Percentiles rank a stretch among this genome's conserved stretches.
These are phyloP conservation scores for Avena sativa DNA, from an alignment of 176 grass and related monocot genomes.

Conservation along the genomic window DNA sequence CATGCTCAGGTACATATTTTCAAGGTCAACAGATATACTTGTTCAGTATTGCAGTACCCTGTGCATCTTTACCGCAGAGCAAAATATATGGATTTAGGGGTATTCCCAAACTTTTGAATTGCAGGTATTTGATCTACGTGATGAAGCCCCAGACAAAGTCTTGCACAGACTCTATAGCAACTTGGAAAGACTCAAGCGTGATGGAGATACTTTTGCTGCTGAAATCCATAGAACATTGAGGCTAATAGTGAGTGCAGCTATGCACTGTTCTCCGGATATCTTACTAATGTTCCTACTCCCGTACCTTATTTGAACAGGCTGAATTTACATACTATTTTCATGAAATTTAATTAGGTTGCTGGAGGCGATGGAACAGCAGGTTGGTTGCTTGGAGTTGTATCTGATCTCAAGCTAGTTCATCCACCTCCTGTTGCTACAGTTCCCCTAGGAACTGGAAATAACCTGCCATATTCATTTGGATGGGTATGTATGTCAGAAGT, in stretches of 20 bases:
- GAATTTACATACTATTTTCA: slow-evolving; percentile 35
- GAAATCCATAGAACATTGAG: slow-evolving; percentile 74
- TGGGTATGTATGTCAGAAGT: slow-evolving; percentile 70
- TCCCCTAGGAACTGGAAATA: slow-evolving; percentile 98
- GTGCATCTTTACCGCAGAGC: slow-evolving; percentile 22
- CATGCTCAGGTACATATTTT: slow-evolving; percentile 69
- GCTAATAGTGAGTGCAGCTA: slow-evolving; percentile 80
- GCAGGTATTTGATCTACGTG: slow-evolving; percentile 83
- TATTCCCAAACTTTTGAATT: slow-evolving; percentile 43
- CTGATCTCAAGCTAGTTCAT: slow-evolving; percentile 81
- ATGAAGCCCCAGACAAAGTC: slow-evolving; percentile 84
- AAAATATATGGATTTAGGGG: slow-evolving; percentile 10
- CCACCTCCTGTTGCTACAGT: slow-evolving; percentile 87
- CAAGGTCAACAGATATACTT: slow-evolving; percentile 25
- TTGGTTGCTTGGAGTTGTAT: slow-evolving; percentile 96
- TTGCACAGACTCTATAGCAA: slow-evolving; percentile 79
- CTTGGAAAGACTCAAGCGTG: slow-evolving; percentile 71
- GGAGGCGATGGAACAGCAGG: slow-evolving; percentile 93
- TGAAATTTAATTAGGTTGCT: slow-evolving; percentile 78
- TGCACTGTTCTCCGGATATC: slow-evolving; percentile 26
- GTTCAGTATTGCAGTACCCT: neutral
- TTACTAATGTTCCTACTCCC: slow-evolving; percentile 34
- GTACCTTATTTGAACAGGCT: slow-evolving; percentile 33
- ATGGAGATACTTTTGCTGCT: slow-evolving; percentile 71
- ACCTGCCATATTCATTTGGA: slow-evolving; percentile 95